Conservation (phyloP, 1,139 yeast species). For the Candida albicans region DNA sequence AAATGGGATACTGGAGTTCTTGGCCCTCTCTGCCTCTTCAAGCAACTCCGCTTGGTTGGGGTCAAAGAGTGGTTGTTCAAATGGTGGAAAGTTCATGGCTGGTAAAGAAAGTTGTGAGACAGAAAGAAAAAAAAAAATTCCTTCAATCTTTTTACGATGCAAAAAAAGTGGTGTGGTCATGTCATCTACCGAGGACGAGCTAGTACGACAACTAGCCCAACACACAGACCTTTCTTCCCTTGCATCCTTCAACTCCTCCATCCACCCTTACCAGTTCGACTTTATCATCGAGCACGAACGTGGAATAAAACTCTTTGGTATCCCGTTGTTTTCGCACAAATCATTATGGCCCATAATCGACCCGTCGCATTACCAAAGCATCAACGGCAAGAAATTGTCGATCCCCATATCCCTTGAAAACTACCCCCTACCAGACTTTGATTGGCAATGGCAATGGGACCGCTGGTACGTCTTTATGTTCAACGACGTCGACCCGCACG, state of each 20-base stretch:
- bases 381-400: conserved; percentile 28
- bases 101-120: too few species aligned
- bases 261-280: conserved; percentile 29
- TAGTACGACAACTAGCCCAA: background rate
- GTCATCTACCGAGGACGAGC: too few species aligned
- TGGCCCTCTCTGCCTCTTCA: conserved; percentile 2
- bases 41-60: background rate
- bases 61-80: conserved; percentile 1
- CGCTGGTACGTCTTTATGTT: conserved; percentile 74
- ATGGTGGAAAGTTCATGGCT: background rate
- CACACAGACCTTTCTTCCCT: conserved; percentile 4
- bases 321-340: conserved; percentile 56
- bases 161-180: too few species aligned
- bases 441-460: conserved; percentile 75
- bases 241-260: conserved; percentile 6
- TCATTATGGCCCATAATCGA: conserved; percentile 60
- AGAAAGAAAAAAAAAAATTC: too few species aligned
- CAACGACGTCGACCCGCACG: conserved; percentile 72
- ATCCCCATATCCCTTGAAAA: conserved; percentile 36
- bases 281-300: conserved; percentile 66
- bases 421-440: conserved; percentile 62
- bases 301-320: conserved; percentile 65
- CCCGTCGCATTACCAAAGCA: conserved; percentile 50
- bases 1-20: conserved; percentile 11
- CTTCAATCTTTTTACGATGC: too few species aligned